Evolutionary conservation across 371 early-diverging fungal genomes (phyloP).

Genomic region (Racocetra persica): DNA sequence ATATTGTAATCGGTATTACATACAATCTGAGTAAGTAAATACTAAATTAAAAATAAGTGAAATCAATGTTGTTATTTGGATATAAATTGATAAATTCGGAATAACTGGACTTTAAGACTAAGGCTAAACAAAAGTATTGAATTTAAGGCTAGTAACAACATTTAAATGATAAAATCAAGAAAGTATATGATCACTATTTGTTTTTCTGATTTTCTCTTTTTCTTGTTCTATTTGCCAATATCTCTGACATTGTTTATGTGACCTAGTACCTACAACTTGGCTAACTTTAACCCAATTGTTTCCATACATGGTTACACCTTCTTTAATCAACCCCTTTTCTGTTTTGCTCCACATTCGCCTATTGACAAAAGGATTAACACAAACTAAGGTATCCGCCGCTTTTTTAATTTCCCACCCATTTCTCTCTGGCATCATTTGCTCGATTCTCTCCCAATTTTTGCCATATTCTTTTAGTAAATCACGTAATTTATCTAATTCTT

Average conservation of each 20-base stretch:
- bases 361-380: background rate
- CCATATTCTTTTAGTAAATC: background rate
- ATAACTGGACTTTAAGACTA: too few relatives aligned
- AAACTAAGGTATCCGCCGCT: background rate
- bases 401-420: background rate
- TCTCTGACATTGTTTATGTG: background rate
- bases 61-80: too few relatives aligned
- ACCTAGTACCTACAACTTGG: background rate
- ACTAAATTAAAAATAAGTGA: too few relatives aligned
- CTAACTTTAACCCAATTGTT: background rate
- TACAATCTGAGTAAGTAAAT: too few relatives aligned
- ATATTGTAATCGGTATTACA: too few relatives aligned
- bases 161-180: too few relatives aligned
- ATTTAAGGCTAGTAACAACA: too few relatives aligned
- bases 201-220: too few relatives aligned
- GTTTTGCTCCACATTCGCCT: background rate
- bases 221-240: too few relatives aligned
- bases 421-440: background rate
- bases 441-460: background rate
- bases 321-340: background rate
- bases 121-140: too few relatives aligned
- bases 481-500: constrained; percentile 2
- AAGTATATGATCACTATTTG: too few relatives aligned
- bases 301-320: background rate
- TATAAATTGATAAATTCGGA: too few relatives aligned